These are phyloP conservation scores for Cladosporium halotolerans DNA, from an alignment of 2,329 filamentous ascomycete species.

Conservation along the genomic window DNA sequence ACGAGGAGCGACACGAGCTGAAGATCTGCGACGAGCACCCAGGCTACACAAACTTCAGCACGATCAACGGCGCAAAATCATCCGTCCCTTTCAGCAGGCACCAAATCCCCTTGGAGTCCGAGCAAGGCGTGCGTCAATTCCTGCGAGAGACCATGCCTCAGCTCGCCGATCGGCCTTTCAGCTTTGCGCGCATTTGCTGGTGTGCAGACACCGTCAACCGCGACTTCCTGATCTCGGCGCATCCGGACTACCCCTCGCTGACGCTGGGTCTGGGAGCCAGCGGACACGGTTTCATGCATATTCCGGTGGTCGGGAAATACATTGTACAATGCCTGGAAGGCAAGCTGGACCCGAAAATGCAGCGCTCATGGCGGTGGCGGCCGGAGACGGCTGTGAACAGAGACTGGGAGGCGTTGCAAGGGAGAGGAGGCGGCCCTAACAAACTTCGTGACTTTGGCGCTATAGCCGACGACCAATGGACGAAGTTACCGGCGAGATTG, in stretches of 20 bases:
- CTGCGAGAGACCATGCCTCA: constrained; percentile 49
- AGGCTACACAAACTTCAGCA: constrained; percentile 47
- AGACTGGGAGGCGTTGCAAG: constrained; percentile 45
- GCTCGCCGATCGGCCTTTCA: constrained; percentile 43
- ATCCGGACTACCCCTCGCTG: constrained; percentile 40
- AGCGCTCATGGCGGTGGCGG: constrained; percentile 44
- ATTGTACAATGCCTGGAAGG: constrained; percentile 46
- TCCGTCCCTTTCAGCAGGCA: constrained; percentile 40
- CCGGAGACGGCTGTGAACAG: constrained; percentile 44
- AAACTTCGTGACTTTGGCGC: constrained; percentile 45
- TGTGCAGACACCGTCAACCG: constrained; percentile 51
- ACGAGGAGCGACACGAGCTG: constrained; percentile 40
- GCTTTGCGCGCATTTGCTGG: constrained; percentile 51
- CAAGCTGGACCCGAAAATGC: constrained; percentile 37
- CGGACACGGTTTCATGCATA: constrained; percentile 50
- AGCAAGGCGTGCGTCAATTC: constrained; percentile 43
- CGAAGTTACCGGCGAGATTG: constrained; percentile 16
- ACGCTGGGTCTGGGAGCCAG: constrained; percentile 47
- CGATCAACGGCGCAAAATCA: constrained; percentile 23
- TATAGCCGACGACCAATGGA: constrained; percentile 36
- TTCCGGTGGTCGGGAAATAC: constrained; percentile 46
- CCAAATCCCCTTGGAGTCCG: constrained; percentile 44
- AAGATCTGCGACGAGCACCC: constrained; percentile 53
- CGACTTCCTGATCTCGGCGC: constrained; percentile 47
- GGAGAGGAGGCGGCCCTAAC: constrained; percentile 42